A percentile compares a stretch with the other conserved stretches of the same genome.
phyloP scores from a whole-genome alignment of 495 filamentous ascomycete species.

The Penicillium antarcticum region DNA sequence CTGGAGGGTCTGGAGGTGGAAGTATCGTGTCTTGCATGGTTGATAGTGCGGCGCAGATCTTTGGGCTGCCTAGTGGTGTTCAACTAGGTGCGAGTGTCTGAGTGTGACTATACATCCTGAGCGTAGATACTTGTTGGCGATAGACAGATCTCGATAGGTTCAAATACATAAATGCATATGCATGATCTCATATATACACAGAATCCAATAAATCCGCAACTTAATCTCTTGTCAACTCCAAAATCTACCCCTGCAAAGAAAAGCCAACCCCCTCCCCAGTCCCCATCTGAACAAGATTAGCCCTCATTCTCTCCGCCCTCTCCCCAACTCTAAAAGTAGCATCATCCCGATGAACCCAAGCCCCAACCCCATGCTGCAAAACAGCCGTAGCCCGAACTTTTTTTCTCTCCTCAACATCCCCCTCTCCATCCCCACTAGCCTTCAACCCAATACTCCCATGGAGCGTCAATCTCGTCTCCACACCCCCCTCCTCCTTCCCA shows the following conservation, averaged over 20 bases:
- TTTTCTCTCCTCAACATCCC: slow-evolving; percentile 30
- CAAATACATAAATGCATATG: neutral
- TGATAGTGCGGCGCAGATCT: slow-evolving; percentile 23
- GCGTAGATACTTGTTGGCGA: neutral
- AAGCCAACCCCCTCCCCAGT: slow-evolving; percentile 58
- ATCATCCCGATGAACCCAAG: slow-evolving; percentile 60
- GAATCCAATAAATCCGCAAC: neutral
- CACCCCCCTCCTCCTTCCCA: slow-evolving; percentile 33
- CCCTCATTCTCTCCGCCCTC: slow-evolving; percentile 48
- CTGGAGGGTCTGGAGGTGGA: slow-evolving; percentile 9
- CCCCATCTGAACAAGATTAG: slow-evolving; percentile 58
- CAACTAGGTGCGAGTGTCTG: slow-evolving; percentile 2
- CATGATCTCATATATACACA: neutral
- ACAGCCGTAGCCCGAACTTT: slow-evolving; percentile 68
- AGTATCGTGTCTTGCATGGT: slow-evolving; percentile 14
- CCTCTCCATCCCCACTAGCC: slow-evolving; percentile 31
- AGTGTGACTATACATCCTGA: too few relatives aligned
- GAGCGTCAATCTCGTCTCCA: slow-evolving; percentile 67
- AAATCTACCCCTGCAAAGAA: slow-evolving; percentile 42
- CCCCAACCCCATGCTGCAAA: slow-evolving; percentile 79
- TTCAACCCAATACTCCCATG: slow-evolving; percentile 76
- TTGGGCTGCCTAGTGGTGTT: slow-evolving; percentile 32
- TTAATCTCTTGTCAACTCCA: neutral
- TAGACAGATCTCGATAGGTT: neutral
- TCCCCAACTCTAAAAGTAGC: slow-evolving; percentile 52